A percentile compares a stretch with the other conserved stretches of the same genome.
phyloP scores from a whole-genome alignment of 2,329 filamentous ascomycete species.

The Xylariaceae sp. region DNA sequence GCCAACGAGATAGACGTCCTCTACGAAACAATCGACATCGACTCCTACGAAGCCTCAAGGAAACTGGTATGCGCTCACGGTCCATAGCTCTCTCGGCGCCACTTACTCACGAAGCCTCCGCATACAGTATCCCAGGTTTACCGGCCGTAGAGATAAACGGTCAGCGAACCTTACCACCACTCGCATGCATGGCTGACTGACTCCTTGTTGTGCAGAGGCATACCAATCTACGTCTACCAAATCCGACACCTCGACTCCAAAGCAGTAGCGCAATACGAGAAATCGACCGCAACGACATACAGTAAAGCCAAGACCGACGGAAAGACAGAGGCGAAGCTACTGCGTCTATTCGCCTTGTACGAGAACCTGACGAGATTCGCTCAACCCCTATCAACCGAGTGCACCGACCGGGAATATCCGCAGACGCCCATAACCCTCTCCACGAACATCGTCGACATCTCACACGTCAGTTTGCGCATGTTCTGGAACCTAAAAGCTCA shows the following conservation, averaged over 20 bases:
- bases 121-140: slow-evolving; percentile 85
- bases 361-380: slow-evolving; percentile 87
- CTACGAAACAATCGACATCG: slow-evolving; percentile 81
- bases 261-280: slow-evolving; percentile 75
- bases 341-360: slow-evolving; percentile 88
- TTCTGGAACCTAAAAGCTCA: slow-evolving; percentile 94
- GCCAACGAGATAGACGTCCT: slow-evolving; percentile 74
- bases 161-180: slow-evolving; percentile 14
- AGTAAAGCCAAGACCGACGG: slow-evolving; percentile 60
- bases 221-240: slow-evolving; percentile 88
- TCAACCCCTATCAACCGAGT: slow-evolving; percentile 76
- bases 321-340: slow-evolving; percentile 68
- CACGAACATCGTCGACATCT: slow-evolving; percentile 94
- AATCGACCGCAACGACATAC: slow-evolving; percentile 46
- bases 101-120: slow-evolving; percentile 14
- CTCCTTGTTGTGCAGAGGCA: slow-evolving; percentile 55
- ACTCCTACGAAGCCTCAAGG: slow-evolving; percentile 77
- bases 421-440: slow-evolving; percentile 87
- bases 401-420: slow-evolving; percentile 66
- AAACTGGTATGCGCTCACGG: slow-evolving; percentile 54
- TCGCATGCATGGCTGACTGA: slow-evolving; percentile 2
- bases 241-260: slow-evolving; percentile 80
- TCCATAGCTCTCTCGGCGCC: slow-evolving; percentile 14
- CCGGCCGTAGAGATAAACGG: slow-evolving; percentile 75
- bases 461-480: slow-evolving; percentile 80